Base-by-base conservation (phyloP, 345 rosid genomes). In the Lagerstroemia speciosa region DNA sequence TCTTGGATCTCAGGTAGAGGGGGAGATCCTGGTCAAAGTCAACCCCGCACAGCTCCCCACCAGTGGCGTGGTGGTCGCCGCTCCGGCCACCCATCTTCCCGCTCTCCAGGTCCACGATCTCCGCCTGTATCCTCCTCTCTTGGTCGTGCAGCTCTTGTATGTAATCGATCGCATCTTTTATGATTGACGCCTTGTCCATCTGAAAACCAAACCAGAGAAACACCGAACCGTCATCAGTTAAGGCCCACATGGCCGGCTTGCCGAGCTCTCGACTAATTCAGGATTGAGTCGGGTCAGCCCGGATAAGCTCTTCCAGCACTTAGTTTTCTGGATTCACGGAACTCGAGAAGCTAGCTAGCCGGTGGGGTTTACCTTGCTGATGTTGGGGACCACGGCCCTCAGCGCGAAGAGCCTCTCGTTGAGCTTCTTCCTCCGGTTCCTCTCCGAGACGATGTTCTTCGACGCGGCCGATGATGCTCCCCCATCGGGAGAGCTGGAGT, bases 111-210 rank as follows among this genome's bases (percentile, higher is more conserved):
- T 89, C 96, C 70, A 53, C n/a, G 20, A 91, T 86, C 82, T 94
- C 96, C 2, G 82, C 79, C 62, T 80, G 84, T 19, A 94, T 87
- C 72, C 83, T 81, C 60, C 73, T 80, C 76, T 94, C 93, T 75
- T 89, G 96, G 1, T 84, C 86, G 22, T 89, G 99, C 73, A 94
- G 70, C 50, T 89, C 91, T 74, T 91, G 84, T 64, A 94, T 91
- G 76, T 94, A 91, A 57, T 85, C 87, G 22, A 94, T 94, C 7
- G 99, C 97, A 37, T 94, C 99, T 76, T 88, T 94, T 69, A 94
- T 82, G 74, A 94, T 94, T n/a, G 99, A 94, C 20, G 99, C 99
- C 83, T 89, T 94, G 71, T 94, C 99, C 99, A 94, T 94, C 99
- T 94, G 58, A 1, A 55, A 14, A 2, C 26, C 26, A 9, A 27